Evolutionary conservation across 805 yeast genomes (phyloP).

Genomic region (Candida ponderosae): DNA sequence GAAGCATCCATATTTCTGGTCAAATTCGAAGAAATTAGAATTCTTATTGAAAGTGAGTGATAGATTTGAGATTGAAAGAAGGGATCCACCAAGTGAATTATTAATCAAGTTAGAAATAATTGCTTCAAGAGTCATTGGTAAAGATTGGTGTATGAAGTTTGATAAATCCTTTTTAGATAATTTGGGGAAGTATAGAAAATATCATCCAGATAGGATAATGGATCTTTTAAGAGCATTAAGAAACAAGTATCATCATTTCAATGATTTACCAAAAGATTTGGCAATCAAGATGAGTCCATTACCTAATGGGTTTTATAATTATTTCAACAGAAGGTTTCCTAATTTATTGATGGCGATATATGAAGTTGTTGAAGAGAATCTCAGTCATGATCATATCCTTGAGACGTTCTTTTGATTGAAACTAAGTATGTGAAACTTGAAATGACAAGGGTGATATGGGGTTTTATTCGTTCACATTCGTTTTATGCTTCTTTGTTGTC

Average conservation of each 20-base stretch:
- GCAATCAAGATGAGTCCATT: conserved; percentile 63
- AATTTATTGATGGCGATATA: conserved; percentile 68
- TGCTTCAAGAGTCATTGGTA: conserved; percentile 43
- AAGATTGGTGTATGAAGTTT: conserved; percentile 74
- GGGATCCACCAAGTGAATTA: conserved; percentile 69
- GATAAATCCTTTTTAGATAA: conserved; percentile 72
- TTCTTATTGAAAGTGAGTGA: conserved; percentile 85
- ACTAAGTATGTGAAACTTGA: neutral
- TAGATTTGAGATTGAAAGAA: conserved; percentile 74
- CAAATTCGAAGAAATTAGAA: conserved; percentile 61
- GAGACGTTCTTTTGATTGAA: conserved; percentile 27
- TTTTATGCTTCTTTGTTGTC: too few species aligned
- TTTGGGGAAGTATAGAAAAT: conserved; percentile 86
- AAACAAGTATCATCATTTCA: conserved; percentile 90
- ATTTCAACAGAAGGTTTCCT: conserved; percentile 74
- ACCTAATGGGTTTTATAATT: conserved; percentile 78
- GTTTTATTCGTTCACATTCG: too few species aligned
- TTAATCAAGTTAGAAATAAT: conserved; percentile 46
- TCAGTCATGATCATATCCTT: conserved; percentile 60
- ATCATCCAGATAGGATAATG: conserved; percentile 68
- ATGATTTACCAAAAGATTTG: conserved; percentile 72
- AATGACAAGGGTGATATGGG: neutral
- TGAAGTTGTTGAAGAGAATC: conserved; percentile 45
- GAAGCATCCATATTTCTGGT: conserved; percentile 89
- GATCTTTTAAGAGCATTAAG: conserved; percentile 85